Evolutionary conservation across 257 asterid genomes (phyloP), one percentile per base, ranked within the genome.

Genomic region (Linaria vulgaris): DNA sequence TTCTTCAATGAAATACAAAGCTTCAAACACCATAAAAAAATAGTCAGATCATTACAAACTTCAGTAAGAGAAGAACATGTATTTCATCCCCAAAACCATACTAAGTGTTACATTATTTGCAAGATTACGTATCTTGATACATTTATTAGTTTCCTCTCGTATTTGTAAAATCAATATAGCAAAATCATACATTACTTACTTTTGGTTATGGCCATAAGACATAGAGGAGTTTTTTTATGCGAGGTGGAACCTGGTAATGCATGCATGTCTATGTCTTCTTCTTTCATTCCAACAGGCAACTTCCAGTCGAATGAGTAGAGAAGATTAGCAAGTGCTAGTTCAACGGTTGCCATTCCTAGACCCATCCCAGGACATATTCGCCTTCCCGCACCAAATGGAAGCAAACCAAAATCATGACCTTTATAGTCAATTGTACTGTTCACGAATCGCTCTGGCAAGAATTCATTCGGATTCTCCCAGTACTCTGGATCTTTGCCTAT

Each of bases 241-340:
- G 43, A 53, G 3, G 45, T 54, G 27, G 54, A 12, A 34, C 71
- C 71, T 13, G 71, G 71, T n/a, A 24, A 17, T 4, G 22, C 41
- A 8, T 67, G 48, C 16, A 38, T 41, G 47, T 67, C 65, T 6
- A 67, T 19, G 19, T 67, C 64, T 13, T 67, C 72, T 56, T 45
- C 13, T 20, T 56, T 56, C 58, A 44, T n/a, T 55, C 72, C 72
- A 27, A 14, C 17, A 13, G 72, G 72, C 12, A 67, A 27, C 22
- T 43, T 23, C 72, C 72, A 67, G 17, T 67, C 65, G 25, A 67
- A 67, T 3, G 72, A 67, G 51, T 67, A 30, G n/a, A 67, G 64
- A 15, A 67, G 64, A 56, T 67, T 56, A 47, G 72, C 65, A 30
- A 67, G 48, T 44, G 37, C 72, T 12, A 47, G 20, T 37, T 67